phyloP scores from a whole-genome alignment of 352 stramenopile genomes.

The Pythium phragmiticola region DNA sequence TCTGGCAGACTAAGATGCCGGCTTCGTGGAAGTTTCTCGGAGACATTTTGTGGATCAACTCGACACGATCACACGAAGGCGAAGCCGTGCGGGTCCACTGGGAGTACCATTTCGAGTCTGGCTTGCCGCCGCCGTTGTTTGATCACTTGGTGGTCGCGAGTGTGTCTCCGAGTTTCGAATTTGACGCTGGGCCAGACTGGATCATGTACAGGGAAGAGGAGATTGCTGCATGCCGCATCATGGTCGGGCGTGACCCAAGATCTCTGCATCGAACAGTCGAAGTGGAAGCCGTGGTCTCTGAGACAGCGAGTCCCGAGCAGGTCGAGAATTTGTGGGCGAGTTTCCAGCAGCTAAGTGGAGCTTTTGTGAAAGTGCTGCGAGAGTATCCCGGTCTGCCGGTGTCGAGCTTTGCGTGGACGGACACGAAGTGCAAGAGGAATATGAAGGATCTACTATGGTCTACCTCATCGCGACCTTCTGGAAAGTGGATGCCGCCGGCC shows the following conservation, averaged over 20 bases:
- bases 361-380: conserved; percentile 4
- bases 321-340: neutral
- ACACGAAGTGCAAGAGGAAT: neutral
- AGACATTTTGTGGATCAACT: neutral
- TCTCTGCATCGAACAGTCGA: conserved; percentile 6
- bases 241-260: conserved; percentile 3
- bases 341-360: neutral
- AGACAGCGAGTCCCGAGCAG: neutral
- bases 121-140: conserved; percentile 3
- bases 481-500: neutral
- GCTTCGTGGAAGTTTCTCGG: neutral
- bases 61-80: neutral
- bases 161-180: neutral
- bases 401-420: conserved; percentile 5
- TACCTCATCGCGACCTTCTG: neutral
- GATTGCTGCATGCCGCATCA: neutral
- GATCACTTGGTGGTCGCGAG: conserved; percentile 22
- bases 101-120: conserved; percentile 15
- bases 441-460: neutral
- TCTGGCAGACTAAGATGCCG: neutral
- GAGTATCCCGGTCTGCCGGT: neutral
- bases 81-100: conserved; percentile 14
- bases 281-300: conserved; percentile 8
- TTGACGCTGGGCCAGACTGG: conserved; percentile 9
- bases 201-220: conserved; percentile 5